These are phyloP conservation scores for Coemansia sp. DNA, from an alignment of 192 early-diverging fungal genomes.

Conservation along the genomic window DNA sequence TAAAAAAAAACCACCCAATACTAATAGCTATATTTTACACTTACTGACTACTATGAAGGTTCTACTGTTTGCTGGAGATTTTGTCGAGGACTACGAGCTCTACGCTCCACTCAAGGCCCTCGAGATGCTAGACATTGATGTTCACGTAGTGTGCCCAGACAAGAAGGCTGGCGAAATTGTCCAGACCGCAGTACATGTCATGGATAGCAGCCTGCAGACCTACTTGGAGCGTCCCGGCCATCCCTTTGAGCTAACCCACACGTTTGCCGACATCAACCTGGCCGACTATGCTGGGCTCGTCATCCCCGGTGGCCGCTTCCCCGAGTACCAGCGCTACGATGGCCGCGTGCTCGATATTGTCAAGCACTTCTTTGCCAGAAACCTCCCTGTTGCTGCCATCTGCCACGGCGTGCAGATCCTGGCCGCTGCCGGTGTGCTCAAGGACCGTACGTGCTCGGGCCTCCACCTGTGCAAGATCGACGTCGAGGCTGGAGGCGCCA, in stretches of 20 bases:
- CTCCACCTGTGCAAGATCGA: constrained; percentile 50
- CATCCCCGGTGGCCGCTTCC: constrained; percentile 58
- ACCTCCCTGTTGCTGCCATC: constrained; percentile 59
- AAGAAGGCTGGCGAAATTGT: constrained; percentile 58
- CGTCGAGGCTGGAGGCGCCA: constrained; percentile 33
- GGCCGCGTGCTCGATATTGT: constrained; percentile 53
- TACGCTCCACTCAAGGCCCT: constrained; percentile 58
- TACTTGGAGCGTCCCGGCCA: constrained; percentile 58
- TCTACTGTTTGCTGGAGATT: constrained; percentile 38
- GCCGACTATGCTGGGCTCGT: constrained; percentile 58
- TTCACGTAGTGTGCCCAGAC: constrained; percentile 58
- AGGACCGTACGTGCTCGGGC: constrained; percentile 43
- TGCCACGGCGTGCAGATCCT: constrained; percentile 60
- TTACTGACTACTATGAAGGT: constrained; percentile 31
- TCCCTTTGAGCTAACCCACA: constrained; percentile 45
- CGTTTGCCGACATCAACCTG: constrained; percentile 47
- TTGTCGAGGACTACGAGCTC: constrained; percentile 59
- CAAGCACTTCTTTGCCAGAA: constrained; percentile 49
- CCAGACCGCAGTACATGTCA: constrained; percentile 51
- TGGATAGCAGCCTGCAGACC: constrained; percentile 55
- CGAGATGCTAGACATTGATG: constrained; percentile 53
- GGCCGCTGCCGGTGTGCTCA: constrained; percentile 46
- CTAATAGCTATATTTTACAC: background rate
- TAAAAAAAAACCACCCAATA: background rate
- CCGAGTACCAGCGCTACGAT: constrained; percentile 60